phyloP scores from a whole-genome alignment of 164 flowering plant genomes.

The Protea cynaroides region DNA sequence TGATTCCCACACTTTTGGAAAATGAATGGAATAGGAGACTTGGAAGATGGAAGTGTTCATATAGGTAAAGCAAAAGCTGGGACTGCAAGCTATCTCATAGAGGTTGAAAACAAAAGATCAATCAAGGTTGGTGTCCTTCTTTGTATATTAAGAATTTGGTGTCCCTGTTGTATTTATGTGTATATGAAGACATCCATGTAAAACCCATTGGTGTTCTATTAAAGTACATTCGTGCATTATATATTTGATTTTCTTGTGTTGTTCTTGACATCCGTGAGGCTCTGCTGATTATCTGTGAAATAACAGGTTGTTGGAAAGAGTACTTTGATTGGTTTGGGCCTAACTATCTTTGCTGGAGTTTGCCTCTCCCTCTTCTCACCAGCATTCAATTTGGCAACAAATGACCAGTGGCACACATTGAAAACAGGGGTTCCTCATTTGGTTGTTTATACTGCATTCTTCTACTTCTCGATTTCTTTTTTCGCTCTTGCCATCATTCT shows the following conservation, averaged over 20 bases:
- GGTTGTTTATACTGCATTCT: conserved; percentile 73
- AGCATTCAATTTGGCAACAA: conserved; percentile 73
- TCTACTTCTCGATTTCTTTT: conserved; percentile 73
- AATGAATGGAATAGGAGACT: conserved; percentile 20
- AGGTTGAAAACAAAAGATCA: conserved; percentile 68
- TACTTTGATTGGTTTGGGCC: conserved; percentile 44
- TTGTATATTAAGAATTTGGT: no score
- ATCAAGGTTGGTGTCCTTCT: conserved; percentile 48
- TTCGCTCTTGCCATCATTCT: conserved; percentile 55
- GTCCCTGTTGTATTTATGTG: background rate
- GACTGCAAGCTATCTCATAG: conserved; percentile 59
- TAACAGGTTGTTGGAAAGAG: conserved; percentile 66
- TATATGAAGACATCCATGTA: no score
- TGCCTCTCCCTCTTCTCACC: conserved; percentile 83
- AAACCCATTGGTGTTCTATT: no score
- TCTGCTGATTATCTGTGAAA: background rate
- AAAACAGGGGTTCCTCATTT: conserved; percentile 62
- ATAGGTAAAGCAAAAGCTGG: conserved; percentile 50
- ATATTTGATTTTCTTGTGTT: no score
- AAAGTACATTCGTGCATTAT: no score
- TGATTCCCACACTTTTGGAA: conserved; percentile 5
- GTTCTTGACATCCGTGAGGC: no score
- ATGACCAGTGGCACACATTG: conserved; percentile 72
- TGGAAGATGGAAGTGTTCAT: conserved; percentile 26
- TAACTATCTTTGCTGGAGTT: conserved; percentile 66